A percentile compares a stretch with the other conserved stretches of the same genome.
Conservation (phyloP, 1,139 yeast genomes). For the Candida gigantensis region DNA sequence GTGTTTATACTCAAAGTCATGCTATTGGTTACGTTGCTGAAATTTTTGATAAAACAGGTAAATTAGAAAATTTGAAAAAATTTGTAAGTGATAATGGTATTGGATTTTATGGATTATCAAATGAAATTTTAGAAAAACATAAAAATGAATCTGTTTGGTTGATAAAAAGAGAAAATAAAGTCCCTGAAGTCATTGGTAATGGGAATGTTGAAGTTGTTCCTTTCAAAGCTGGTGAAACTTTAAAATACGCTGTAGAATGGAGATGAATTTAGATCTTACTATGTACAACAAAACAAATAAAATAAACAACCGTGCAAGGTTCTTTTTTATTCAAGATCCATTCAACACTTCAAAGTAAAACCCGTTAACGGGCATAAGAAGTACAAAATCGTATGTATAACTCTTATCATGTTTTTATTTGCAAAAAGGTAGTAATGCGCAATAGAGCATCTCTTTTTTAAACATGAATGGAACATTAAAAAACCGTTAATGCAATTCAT, state of each 20-base stretch:
- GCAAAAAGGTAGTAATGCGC: too few species aligned
- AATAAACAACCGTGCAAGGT: neutral
- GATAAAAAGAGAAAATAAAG: slow-evolving; percentile 48
- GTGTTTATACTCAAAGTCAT: slow-evolving; percentile 88
- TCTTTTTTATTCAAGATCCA: too few species aligned
- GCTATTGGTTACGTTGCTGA: slow-evolving; percentile 86
- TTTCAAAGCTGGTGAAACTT: slow-evolving; percentile 79
- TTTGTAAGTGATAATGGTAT: slow-evolving; percentile 81
- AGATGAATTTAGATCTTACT: slow-evolving; percentile 19
- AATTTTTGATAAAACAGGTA: slow-evolving; percentile 67
- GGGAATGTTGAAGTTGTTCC: slow-evolving; percentile 70
- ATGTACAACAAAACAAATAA: neutral
- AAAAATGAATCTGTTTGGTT: slow-evolving; percentile 45
- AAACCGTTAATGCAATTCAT: too few species aligned
- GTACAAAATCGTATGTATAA: too few species aligned
- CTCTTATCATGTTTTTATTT: too few species aligned
- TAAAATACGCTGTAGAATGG: slow-evolving; percentile 84
- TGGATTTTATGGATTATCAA: slow-evolving; percentile 60
- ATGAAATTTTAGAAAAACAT: slow-evolving; percentile 33
- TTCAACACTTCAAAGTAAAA: too few species aligned
- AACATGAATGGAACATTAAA: too few species aligned
- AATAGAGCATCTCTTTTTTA: too few species aligned
- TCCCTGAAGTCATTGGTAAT: slow-evolving; percentile 61
- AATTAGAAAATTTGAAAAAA: slow-evolving; percentile 62
- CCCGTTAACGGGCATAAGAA: too few species aligned